Conservation (phyloP, 2,329 filamentous ascomycete species). For the Ascochyta fabae region DNA sequence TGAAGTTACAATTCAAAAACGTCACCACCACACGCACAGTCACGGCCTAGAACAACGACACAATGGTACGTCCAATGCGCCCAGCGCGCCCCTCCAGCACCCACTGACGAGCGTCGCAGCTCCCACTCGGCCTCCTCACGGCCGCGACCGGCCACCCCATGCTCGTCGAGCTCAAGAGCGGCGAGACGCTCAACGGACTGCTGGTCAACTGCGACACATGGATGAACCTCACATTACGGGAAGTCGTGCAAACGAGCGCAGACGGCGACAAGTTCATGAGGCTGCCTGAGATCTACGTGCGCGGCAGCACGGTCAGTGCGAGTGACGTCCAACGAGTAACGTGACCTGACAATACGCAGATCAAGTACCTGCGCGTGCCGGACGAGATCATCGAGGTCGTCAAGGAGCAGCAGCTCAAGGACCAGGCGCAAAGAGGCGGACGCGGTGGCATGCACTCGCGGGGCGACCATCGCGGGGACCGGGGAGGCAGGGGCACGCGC, state of each 20-base stretch:
- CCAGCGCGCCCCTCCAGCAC: constrained; percentile 6
- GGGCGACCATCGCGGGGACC: constrained; percentile 60
- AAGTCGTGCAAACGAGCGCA: constrained; percentile 94
- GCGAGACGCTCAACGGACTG: constrained; percentile 96
- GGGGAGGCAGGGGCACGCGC: constrained; percentile 60
- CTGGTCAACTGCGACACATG: constrained; percentile 97
- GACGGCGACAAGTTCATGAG: constrained; percentile 94
- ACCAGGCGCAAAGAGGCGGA: constrained; percentile 65
- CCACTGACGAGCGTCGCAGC: constrained; percentile 48
- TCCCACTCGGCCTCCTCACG: constrained; percentile 81
- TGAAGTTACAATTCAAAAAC: not conserved
- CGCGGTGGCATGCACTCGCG: constrained; percentile 68
- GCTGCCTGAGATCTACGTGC: constrained; percentile 92
- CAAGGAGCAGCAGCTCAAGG: constrained; percentile 86
- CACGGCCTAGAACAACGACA: constrained; percentile 1
- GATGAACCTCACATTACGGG: constrained; percentile 98
- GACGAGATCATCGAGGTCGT: constrained; percentile 96
- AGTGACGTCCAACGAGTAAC: not conserved
- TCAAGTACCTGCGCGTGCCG: constrained; percentile 95
- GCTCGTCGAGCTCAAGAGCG: constrained; percentile 96
- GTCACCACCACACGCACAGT: not conserved
- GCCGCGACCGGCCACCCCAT: constrained; percentile 97
- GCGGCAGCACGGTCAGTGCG: constrained; percentile 90
- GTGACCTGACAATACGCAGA: constrained; percentile 61
- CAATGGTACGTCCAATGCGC: constrained; percentile 33